A percentile compares a stretch with the other conserved stretches of the same genome.
Evolutionary conservation across 2,329 filamentous ascomycete genomes (phyloP).

Genomic region (Lachnellula subtilissima): DNA sequence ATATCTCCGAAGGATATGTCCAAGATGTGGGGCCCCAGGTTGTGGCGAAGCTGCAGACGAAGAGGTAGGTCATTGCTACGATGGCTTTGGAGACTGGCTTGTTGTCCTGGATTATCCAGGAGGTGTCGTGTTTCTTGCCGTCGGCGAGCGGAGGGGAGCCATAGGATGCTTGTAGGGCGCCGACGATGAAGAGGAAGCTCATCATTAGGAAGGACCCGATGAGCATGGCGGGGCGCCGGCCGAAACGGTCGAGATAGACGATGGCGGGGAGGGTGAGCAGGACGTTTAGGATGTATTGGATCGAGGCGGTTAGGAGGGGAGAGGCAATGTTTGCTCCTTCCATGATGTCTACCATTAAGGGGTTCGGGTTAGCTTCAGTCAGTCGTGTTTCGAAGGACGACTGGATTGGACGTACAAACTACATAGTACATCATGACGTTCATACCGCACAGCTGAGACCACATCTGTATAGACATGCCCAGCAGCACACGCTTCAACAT

Average conservation of each 20-base stretch:
- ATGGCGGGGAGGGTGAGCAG: conserved; percentile 71
- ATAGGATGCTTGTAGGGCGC: conserved; percentile 56
- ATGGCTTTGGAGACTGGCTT: conserved; percentile 55
- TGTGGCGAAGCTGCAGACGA: conserved; percentile 64
- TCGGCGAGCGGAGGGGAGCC: conserved; percentile 42
- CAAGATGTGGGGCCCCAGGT: conserved; percentile 48
- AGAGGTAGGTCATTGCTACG: conserved; percentile 67
- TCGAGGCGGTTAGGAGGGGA: conserved; percentile 60
- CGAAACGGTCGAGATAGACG: conserved; percentile 70
- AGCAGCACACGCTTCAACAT: conserved; percentile 70
- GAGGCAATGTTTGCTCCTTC: conserved; percentile 54
- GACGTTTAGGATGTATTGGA: conserved; percentile 77
- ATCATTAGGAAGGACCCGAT: conserved; percentile 61
- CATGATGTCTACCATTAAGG: conserved; percentile 53
- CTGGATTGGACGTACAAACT: conserved; percentile 39
- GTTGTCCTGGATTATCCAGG: conserved; percentile 53
- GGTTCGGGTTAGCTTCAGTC: conserved; percentile 3
- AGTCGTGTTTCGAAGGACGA: neutral
- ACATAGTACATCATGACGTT: conserved; percentile 72
- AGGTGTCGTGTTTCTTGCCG: conserved; percentile 42
- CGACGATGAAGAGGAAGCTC: conserved; percentile 57
- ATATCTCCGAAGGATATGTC: conserved; percentile 64
- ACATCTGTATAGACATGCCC: conserved; percentile 69
- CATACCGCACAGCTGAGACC: conserved; percentile 72
- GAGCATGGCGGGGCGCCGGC: conserved; percentile 63